A percentile compares a stretch with the other conserved stretches of the same genome.
Evolutionary conservation across 2,329 filamentous ascomycete genomes (phyloP).

Genomic region (Colletotrichum camelliae): DNA sequence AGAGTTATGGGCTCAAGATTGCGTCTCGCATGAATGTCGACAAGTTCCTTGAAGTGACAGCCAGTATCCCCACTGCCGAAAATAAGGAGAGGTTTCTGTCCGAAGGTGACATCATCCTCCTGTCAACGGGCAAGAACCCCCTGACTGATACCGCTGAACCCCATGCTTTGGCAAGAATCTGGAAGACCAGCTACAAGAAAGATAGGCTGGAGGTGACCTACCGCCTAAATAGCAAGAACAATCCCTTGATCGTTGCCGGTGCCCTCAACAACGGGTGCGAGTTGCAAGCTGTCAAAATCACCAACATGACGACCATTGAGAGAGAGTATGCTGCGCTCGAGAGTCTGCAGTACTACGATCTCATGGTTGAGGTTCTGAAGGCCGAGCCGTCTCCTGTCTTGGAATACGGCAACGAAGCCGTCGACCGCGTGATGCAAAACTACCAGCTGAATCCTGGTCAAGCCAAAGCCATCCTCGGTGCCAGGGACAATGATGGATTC

Average conservation of each 20-base stretch:
- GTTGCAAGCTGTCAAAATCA: slow-evolving; percentile 81
- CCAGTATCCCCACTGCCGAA: slow-evolving; percentile 73
- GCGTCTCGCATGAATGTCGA: slow-evolving; percentile 89
- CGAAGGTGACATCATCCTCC: slow-evolving; percentile 87
- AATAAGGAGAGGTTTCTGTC: slow-evolving; percentile 75
- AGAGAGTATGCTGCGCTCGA: slow-evolving; percentile 92
- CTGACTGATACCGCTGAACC: slow-evolving; percentile 68
- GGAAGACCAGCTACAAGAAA: slow-evolving; percentile 80
- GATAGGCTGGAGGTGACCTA: slow-evolving; percentile 84
- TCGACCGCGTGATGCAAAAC: slow-evolving; percentile 72
- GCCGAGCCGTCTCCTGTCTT: slow-evolving; percentile 91
- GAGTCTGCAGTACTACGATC: slow-evolving; percentile 92
- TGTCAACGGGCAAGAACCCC: slow-evolving; percentile 78
- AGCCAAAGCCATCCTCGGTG: slow-evolving; percentile 88
- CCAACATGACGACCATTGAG: slow-evolving; percentile 93
- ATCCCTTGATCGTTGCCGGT: slow-evolving; percentile 60
- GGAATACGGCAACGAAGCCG: slow-evolving; percentile 76
- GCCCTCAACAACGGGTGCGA: slow-evolving; percentile 70
- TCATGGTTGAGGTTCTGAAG: slow-evolving; percentile 89
- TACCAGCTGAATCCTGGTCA: slow-evolving; percentile 90
- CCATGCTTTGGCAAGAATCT: slow-evolving; percentile 87
- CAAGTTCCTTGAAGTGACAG: slow-evolving; percentile 90
- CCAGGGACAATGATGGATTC: slow-evolving; percentile 94
- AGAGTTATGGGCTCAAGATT: slow-evolving; percentile 86
- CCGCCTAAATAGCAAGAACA: slow-evolving; percentile 73